Evolutionary conservation across 2,329 filamentous ascomycete species (phyloP).

Genomic region (Metarhizium humberi): DNA sequence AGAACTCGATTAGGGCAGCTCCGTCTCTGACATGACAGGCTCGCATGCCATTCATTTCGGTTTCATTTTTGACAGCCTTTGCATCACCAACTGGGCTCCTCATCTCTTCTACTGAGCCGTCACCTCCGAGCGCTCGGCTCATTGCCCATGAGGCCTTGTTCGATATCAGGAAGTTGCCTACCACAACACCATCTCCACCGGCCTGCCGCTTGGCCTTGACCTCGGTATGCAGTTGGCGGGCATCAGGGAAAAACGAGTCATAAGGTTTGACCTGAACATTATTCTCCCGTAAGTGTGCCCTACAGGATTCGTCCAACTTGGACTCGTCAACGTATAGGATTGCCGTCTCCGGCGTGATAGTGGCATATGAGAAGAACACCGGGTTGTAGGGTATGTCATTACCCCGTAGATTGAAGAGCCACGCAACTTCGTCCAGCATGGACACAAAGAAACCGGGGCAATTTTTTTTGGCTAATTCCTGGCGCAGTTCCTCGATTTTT

Average conservation of each 20-base stretch:
- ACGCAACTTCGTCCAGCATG: constrained; percentile 93
- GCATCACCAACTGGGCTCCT: constrained; percentile 82
- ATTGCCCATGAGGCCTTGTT: constrained; percentile 91
- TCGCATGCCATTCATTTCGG: constrained; percentile 85
- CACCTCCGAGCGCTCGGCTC: constrained; percentile 75
- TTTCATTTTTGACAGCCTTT: constrained; percentile 90
- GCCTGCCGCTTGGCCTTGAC: constrained; percentile 29
- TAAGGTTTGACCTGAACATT: constrained; percentile 75
- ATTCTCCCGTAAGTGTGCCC: constrained; percentile 58
- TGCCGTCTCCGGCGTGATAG: constrained; percentile 67
- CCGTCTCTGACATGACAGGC: constrained; percentile 90
- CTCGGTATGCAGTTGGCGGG: constrained; percentile 44
- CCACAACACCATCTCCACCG: constrained; percentile 16
- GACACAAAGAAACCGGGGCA: constrained; percentile 81
- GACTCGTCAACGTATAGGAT: constrained; percentile 77
- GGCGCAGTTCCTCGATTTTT: constrained; percentile 81
- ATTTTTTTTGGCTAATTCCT: constrained; percentile 86
- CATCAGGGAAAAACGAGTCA: constrained; percentile 68
- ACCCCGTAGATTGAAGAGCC: constrained; percentile 96
- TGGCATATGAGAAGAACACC: constrained; percentile 94
- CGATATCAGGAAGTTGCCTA: constrained; percentile 72
- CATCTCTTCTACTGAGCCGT: constrained; percentile 74
- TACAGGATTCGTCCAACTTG: constrained; percentile 63
- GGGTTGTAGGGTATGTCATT: constrained; percentile 96
- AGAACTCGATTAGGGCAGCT: constrained; percentile 82